A percentile compares a stretch with the other conserved stretches of the same genome.
Conservation (phyloP, 148 eudicot genomes). For the Nepenthes mirabilis region DNA sequence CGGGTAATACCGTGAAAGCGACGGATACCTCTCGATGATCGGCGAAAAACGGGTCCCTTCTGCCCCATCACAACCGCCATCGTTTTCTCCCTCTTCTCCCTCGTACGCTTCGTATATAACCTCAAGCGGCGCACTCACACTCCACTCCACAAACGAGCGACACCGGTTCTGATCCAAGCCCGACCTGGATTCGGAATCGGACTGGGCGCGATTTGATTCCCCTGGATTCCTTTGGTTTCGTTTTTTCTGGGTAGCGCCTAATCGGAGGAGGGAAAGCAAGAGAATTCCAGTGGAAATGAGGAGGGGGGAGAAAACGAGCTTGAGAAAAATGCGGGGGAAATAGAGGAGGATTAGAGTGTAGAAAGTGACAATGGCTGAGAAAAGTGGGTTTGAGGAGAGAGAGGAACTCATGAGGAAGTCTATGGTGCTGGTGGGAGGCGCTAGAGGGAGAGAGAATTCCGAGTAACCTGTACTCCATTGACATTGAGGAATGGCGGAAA, state of each 20-base stretch:
- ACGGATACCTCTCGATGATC: conserved; percentile 27
- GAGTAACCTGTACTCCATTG: too few species aligned
- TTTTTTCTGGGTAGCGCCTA: conserved; percentile 34
- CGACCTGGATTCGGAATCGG: not conserved
- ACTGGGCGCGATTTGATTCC: not conserved
- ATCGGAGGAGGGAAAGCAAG: conserved; percentile 38
- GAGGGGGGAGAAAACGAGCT: conserved; percentile 32
- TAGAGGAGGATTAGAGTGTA: conserved; percentile 42
- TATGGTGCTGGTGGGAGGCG: too few species aligned
- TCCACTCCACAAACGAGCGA: conserved; percentile 35
- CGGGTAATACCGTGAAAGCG: conserved; percentile 49
- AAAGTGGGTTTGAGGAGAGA: conserved; percentile 21
- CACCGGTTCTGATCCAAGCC: conserved; percentile 1
- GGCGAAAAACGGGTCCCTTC: not conserved
- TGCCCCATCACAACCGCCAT: conserved; percentile 8
- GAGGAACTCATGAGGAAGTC: conserved; percentile 3
- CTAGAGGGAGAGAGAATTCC: too few species aligned
- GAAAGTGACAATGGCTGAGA: conserved; percentile 34
- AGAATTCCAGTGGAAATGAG: conserved; percentile 34
- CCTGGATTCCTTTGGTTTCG: not conserved
- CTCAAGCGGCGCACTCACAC: conserved; percentile 61
- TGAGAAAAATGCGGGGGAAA: conserved; percentile 27
- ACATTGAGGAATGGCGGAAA: too few species aligned
- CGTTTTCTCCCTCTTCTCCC: conserved; percentile 28
- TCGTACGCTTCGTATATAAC: conserved; percentile 62